Percentiles rank a stretch among this genome's conserved stretches.
phyloP scores from a whole-genome alignment of 1,284 basidiomycete genomes.

The Athelia sp. region DNA sequence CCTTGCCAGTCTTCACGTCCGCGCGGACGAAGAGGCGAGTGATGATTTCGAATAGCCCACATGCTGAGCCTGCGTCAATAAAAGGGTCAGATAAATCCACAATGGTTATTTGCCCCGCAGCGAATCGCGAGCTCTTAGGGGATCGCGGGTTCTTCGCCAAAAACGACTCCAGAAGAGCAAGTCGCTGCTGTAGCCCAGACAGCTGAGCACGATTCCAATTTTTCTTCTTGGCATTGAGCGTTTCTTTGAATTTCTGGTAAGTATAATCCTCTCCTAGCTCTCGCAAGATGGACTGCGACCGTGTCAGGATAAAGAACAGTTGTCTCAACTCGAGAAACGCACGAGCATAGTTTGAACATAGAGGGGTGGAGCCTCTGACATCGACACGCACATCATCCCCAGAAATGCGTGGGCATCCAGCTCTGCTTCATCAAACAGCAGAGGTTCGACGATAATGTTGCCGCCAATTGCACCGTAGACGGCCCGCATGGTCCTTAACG shows the following conservation, averaged over 20 bases:
- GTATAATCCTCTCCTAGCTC: constrained; percentile 43
- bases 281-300: constrained; percentile 33
- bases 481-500: constrained; percentile 51
- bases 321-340: constrained; percentile 14
- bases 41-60: constrained; percentile 66
- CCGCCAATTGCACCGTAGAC: constrained; percentile 50
- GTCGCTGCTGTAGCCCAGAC: constrained; percentile 50
- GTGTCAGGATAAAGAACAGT: not conserved
- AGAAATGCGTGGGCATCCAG: constrained; percentile 63
- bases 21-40: constrained; percentile 63
- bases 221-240: constrained; percentile 40
- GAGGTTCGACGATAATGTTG: constrained; percentile 45
- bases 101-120: constrained; percentile 33
- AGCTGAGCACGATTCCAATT: constrained; percentile 50
- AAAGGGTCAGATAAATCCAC: constrained; percentile 72
- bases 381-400: constrained; percentile 62
- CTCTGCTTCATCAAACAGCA: constrained; percentile 55
- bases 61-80: constrained; percentile 60
- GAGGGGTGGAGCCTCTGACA: constrained; percentile 53
- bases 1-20: constrained; percentile 58
- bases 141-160: constrained; percentile 23
- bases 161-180: constrained; percentile 51
- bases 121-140: constrained; percentile 28
- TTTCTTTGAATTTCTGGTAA: constrained; percentile 40
- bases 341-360: constrained; percentile 64